Evolutionary conservation across 306 rosid genomes (phyloP).

Genomic region (Cicer arietinum): DNA sequence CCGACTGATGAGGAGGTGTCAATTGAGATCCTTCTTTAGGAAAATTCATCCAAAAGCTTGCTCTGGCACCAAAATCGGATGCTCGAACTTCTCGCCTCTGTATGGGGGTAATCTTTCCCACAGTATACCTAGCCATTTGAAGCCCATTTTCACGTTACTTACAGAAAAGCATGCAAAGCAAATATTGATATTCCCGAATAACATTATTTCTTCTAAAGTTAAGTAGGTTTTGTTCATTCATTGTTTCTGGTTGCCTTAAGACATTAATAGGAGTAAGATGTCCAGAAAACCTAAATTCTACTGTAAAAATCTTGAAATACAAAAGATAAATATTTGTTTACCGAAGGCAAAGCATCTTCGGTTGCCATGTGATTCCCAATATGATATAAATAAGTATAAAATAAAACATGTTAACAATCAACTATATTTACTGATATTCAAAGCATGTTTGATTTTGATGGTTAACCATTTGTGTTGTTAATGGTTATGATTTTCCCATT

Average conservation of each 20-base stretch:
- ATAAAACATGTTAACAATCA: not conserved
- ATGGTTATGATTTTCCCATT: constrained; percentile 1
- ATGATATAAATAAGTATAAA: not conserved
- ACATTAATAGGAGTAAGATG: constrained; percentile 24
- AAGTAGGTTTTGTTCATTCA: constrained; percentile 13
- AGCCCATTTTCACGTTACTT: constrained; percentile 44
- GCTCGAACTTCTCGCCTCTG: constrained; percentile 92
- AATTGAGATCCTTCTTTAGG: constrained; percentile 94
- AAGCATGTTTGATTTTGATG: constrained; percentile 18
- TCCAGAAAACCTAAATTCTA: constrained; percentile 2
- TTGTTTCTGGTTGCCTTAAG: constrained; percentile 24
- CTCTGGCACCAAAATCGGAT: constrained; percentile 94
- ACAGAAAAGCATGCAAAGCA: constrained; percentile 41
- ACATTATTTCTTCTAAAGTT: constrained; percentile 24
- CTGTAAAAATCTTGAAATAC: constrained; percentile 38
- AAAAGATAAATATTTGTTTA: constrained; percentile 29
- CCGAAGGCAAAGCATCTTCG: constrained; percentile 40
- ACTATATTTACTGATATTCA: not conserved
- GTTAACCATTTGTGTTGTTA: constrained; percentile 3
- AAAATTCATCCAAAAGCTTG: constrained; percentile 99
- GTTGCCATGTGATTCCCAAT: constrained; percentile 30
- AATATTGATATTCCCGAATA: constrained; percentile 13
- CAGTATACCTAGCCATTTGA: constrained; percentile 87
- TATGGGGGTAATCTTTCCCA: constrained; percentile 96
- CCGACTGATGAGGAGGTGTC: constrained; percentile 97